These are phyloP conservation scores for Blepharisma japonicum DNA, from an alignment of 73 alveolate genomes.

Conservation along the genomic window DNA sequence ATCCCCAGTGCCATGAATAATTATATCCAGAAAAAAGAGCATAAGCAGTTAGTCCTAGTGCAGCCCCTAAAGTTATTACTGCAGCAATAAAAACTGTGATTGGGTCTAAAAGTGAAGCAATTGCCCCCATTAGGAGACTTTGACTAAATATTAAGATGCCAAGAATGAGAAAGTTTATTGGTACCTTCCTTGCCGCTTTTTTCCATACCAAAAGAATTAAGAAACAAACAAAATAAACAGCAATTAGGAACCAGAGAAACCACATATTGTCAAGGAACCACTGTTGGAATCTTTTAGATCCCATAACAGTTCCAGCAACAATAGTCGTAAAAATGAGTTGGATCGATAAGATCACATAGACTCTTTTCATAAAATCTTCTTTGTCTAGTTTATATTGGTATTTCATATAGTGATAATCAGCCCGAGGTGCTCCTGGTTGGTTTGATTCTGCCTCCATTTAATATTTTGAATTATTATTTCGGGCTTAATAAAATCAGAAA, in stretches of 20 bases:
- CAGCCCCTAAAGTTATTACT: conserved; percentile 79
- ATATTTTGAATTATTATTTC: too few species aligned
- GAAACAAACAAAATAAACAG: conserved; percentile 29
- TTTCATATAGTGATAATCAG: too few species aligned
- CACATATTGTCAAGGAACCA: not conserved
- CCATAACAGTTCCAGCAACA: conserved; percentile 31
- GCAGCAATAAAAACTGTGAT: conserved; percentile 76
- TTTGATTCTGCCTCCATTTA: too few species aligned
- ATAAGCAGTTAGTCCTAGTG: conserved; percentile 80
- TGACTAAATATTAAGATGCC: conserved; percentile 83
- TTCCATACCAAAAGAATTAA: conserved; percentile 47
- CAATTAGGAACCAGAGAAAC: not conserved
- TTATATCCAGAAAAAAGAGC: conserved; percentile 81
- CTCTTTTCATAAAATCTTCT: conserved; percentile 75
- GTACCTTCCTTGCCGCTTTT: conserved; percentile 77
- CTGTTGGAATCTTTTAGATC: not conserved
- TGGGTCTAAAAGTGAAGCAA: conserved; percentile 45
- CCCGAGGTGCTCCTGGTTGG: too few species aligned
- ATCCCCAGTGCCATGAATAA: conserved; percentile 78
- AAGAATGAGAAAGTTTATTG: conserved; percentile 80
- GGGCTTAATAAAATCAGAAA: too few species aligned
- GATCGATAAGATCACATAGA: conserved; percentile 68
- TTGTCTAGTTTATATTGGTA: not conserved
- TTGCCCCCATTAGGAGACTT: conserved; percentile 73
- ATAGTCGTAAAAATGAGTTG: conserved; percentile 67